Evolutionary conservation across 1,284 basidiomycete species (phyloP), one percentile per base, ranked within the genome.

Genomic region (Ustilago tritici): DNA sequence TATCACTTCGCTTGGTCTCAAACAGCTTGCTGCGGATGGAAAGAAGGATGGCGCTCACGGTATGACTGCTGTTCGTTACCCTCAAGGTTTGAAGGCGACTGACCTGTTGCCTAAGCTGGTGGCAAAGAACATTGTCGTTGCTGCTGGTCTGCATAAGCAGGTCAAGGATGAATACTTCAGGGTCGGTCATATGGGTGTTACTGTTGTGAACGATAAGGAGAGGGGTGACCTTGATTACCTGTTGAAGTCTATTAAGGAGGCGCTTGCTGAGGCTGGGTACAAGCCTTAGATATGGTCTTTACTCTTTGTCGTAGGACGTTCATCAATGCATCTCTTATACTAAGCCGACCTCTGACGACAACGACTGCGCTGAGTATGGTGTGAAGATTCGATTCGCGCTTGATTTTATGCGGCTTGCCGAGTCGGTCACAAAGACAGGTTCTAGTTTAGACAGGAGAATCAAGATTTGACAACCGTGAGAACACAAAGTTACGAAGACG

Each of bases 81-180:
- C 84, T 12, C 34, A 71, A 38, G 84, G 84, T 43, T 15, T 85
- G 50, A 79, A 82, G 69, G 84, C 84, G 10, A 66, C 71, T 34
- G 77, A 82, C 40, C 68, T 80, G 56, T 69, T 78, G 63, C 77
- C 79, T 35, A 78, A 90, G 58, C 88, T 95, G 49, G 88, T 88
- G 34, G 89, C 90, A 82, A 91, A 90, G 80, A 92, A 91, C 57
- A 89, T 99, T 65, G 90, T 98, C 46, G 91, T 95, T 49, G 95
- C 96, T 40, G 95, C 92, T 54, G 96, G 96, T 32, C 87, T 99
- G 77, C 94, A 98, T 88, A 91, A 92, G 81, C 90, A 90, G 43
- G 91, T 93, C 87, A 97, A 95, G 89, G 92, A 93, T 91, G 82
- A 78, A 88, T 89, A 82, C 78, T 69, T 84, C 79, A 76, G 81